Evolutionary conservation across 805 yeast species (phyloP), one percentile per base, ranked within the genome.

Genomic region (Saccharomycopsis fermentans): DNA sequence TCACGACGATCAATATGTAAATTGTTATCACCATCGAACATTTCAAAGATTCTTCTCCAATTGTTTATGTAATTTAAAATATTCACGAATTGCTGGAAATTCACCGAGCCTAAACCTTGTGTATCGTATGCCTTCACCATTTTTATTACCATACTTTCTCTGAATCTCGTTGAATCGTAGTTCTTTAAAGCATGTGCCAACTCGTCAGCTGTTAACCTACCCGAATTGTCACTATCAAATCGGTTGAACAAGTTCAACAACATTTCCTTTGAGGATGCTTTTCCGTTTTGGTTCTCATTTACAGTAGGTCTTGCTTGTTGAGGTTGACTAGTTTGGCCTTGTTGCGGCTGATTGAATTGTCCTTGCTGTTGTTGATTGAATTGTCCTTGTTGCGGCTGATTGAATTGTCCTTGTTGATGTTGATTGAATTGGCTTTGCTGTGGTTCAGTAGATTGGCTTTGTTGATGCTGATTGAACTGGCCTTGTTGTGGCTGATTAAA

Each of bases 21-120:
- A 12, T 52, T 57, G 17, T 27, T 37, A 52, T 60, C 58, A 6
- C 17, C 34, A 52, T 60, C 62, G 35, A 50, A 57, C 34, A 40
- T 51, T 21, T 55, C 58, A 48, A 60, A 60, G 5, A 60, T 48
- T 4, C 43, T 19, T 57, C 55, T 57, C 62, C 62, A 60, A 26
- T 51, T 51, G 21, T 35, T 14, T n/a, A 59, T 21, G 21, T 59
- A 59, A 9, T 55, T 39, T 47, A 50, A 59, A 8, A 59, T 29
- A 17, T 36, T 52, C 32, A 52, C 40, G 43, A 59, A 59, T 26
- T 59, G 59, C 12, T 52, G 51, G 54, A 59, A 59, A 32, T 56
- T 57, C 14, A 59, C 16, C 1, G 55, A 47, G 3, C 59, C 58
- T 8, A 27, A 9, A 4, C 34, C 39, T 8, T 39, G 19, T 9